These are phyloP conservation scores for Penicillium maclennaniae DNA, from an alignment of 495 filamentous ascomycete genomes.

Conservation along the genomic window DNA sequence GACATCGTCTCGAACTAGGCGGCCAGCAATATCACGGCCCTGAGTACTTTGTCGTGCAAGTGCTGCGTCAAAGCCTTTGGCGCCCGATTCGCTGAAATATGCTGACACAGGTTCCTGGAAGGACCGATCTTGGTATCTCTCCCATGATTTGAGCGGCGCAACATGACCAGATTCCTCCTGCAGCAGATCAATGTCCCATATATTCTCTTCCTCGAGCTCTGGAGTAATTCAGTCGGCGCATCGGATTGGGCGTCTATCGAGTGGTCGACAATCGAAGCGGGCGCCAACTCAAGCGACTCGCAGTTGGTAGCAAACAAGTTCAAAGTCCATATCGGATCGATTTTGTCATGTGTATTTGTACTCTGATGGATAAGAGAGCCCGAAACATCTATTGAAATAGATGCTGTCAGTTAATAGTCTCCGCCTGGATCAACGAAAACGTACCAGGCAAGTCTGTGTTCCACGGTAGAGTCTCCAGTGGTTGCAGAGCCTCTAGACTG, in stretches of 20 bases:
- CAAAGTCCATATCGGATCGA: slow-evolving; percentile 30
- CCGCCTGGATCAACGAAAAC: slow-evolving; percentile 2
- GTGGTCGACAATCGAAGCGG: slow-evolving; percentile 26
- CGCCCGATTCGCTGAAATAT: slow-evolving; percentile 76
- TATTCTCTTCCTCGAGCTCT: slow-evolving; percentile 37
- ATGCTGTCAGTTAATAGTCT: not conserved
- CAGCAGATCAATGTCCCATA: slow-evolving; percentile 49
- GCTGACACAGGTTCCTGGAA: slow-evolving; percentile 46
- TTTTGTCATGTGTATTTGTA: slow-evolving; percentile 18
- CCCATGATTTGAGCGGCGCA: slow-evolving; percentile 65
- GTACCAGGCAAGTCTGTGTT: slow-evolving; percentile 35
- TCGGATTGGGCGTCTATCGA: slow-evolving; percentile 29
- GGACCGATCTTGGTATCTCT: slow-evolving; percentile 52
- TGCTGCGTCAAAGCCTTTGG: slow-evolving; percentile 67
- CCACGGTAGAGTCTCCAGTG: slow-evolving; percentile 37
- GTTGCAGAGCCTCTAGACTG: slow-evolving; percentile 37
- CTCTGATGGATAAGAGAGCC: slow-evolving; percentile 24
- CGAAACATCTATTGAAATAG: slow-evolving; percentile 24
- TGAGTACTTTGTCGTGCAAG: slow-evolving; percentile 31
- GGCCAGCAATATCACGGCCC: slow-evolving; percentile 7
- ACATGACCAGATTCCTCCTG: slow-evolving; percentile 8
- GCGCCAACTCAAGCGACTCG: slow-evolving; percentile 11
- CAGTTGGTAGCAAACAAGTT: slow-evolving; percentile 29
- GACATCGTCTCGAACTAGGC: slow-evolving; percentile 35
- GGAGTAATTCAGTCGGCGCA: slow-evolving; percentile 1